Conservation (phyloP, 441 rosid species). For the Populus hybrid region DNA sequence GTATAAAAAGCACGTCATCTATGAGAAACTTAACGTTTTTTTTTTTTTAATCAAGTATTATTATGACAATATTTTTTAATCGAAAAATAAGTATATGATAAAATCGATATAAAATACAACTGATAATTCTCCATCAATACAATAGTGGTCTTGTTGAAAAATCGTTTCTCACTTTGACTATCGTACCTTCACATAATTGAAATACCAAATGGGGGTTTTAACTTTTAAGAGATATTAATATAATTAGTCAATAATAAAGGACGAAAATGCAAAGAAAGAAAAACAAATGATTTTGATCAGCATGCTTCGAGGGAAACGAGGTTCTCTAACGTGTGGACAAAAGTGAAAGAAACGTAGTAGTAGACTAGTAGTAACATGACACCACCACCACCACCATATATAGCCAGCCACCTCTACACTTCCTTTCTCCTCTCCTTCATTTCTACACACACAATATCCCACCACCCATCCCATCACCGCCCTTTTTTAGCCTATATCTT, state of each 20-base stretch:
- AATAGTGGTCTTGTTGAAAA: too few species aligned
- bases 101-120: too few species aligned
- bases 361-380: neutral
- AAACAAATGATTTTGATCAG: neutral
- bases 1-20: too few species aligned
- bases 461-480: neutral
- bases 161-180: neutral
- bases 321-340: neutral
- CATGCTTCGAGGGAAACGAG: slow-evolving; percentile 5
- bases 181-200: too few species aligned
- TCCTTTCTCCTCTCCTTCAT: neutral
- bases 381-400: neutral
- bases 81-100: too few species aligned
- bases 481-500: neutral
- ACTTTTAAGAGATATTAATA: too few species aligned
- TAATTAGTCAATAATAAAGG: neutral
- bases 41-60: too few species aligned
- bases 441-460: neutral
- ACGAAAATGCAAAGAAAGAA: neutral
- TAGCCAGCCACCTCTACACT: neutral
- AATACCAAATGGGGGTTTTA: too few species aligned
- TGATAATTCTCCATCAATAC: too few species aligned
- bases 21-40: too few species aligned
- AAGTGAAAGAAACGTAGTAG: neutral
- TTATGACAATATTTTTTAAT: too few species aligned